phyloP scores from a whole-genome alignment of 176 grass and related monocot species.

The Zizania latifolia region DNA sequence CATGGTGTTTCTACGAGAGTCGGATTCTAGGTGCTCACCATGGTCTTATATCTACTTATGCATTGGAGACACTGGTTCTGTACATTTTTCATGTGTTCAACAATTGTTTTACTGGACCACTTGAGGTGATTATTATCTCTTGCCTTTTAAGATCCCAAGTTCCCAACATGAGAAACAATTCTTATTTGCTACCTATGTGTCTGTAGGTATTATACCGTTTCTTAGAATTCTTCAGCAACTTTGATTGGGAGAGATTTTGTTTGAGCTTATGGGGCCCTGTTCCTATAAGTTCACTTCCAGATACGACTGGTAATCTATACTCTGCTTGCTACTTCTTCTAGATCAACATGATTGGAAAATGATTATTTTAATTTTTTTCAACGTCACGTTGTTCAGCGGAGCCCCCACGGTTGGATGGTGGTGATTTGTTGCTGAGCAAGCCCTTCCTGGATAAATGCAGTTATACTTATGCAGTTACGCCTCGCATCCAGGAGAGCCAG shows the following conservation, averaged over 20 bases:
- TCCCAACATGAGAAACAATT: slow-evolving; percentile 9
- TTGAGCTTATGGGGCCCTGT: slow-evolving; percentile 84
- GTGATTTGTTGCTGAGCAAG: slow-evolving; percentile 61
- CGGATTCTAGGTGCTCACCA: slow-evolving; percentile 97
- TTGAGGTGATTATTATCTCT: slow-evolving; percentile 64
- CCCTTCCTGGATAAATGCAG: slow-evolving; percentile 61
- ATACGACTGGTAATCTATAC: slow-evolving; percentile 63
- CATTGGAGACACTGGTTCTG: slow-evolving; percentile 93
- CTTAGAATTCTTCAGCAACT: slow-evolving; percentile 95
- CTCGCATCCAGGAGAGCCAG: slow-evolving; percentile 55
- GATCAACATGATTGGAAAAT: background rate
- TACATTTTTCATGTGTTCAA: slow-evolving; percentile 97
- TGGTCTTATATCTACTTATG: slow-evolving; percentile 99
- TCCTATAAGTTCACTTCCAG: slow-evolving; percentile 88
- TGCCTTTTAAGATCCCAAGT: background rate
- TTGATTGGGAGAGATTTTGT: slow-evolving; percentile 91
- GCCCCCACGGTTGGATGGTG: slow-evolving; percentile 62
- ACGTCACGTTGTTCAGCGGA: slow-evolving; percentile 56
- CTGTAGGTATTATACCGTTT: slow-evolving; percentile 85
- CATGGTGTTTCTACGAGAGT: slow-evolving; percentile 97
- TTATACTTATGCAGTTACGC: slow-evolving; percentile 41
- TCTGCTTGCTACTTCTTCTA: slow-evolving; percentile 6
- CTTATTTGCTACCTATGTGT: slow-evolving; percentile 34
- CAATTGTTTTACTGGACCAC: slow-evolving; percentile 82
- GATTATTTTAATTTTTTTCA: slow-evolving; percentile 4